Conservation (phyloP, 345 rosid genomes). For the Populus nigra region DNA sequence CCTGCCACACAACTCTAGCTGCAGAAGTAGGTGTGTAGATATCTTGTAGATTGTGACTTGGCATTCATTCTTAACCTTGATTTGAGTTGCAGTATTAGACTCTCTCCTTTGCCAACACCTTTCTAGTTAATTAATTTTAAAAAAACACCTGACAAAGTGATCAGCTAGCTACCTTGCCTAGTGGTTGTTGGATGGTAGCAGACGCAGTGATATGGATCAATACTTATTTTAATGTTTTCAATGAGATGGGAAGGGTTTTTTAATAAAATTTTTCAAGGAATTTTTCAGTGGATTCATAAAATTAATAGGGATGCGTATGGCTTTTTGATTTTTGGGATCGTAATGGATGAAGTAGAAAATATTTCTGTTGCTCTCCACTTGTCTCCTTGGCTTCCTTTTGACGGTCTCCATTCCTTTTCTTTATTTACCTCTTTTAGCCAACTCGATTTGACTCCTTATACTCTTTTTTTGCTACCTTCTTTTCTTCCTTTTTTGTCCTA, state of each 20-base stretch:
- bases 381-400: conserved; percentile 6
- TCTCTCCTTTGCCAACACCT: not conserved
- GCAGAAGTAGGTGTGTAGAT: not conserved
- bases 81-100: not conserved
- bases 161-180: not conserved
- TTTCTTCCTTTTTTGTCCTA: not conserved
- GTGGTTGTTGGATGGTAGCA: not conserved
- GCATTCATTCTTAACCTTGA: not conserved
- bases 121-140: not conserved
- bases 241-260: conserved; percentile 11
- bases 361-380: not conserved
- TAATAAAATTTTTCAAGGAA: not conserved
- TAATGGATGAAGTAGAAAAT: not conserved
- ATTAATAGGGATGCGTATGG: not conserved
- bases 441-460: not conserved
- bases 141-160: not conserved
- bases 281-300: not conserved
- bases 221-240: not conserved
- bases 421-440: not conserved
- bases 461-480: not conserved
- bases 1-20: conserved; percentile 2
- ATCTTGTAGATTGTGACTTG: conserved; percentile 7
- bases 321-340: not conserved
- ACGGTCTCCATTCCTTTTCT: not conserved
- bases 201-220: not conserved